Evolutionary conservation across 192 early-diverging fungal genomes (phyloP).

Genomic region (Coemansia javaensis): DNA sequence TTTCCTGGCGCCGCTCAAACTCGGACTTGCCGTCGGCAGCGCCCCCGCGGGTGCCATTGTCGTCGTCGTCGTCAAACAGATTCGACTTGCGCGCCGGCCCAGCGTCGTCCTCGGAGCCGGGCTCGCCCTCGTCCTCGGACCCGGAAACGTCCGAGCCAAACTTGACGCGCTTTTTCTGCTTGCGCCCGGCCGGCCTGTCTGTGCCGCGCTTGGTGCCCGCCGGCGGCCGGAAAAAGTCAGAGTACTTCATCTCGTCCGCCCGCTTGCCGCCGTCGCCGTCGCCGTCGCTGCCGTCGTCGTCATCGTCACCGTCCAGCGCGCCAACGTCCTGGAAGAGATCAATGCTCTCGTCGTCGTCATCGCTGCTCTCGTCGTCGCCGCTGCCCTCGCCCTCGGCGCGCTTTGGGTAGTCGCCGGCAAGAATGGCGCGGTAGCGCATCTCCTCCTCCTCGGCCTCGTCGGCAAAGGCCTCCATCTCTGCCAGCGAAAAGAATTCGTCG

Average conservation of each 20-base stretch:
- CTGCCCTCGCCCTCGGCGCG: conserved; percentile 50
- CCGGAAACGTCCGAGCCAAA: conserved; percentile 32
- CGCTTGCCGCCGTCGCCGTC: conserved; percentile 60
- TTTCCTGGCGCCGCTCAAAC: conserved; percentile 75
- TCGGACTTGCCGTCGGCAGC: conserved; percentile 53
- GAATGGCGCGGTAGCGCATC: conserved; percentile 50
- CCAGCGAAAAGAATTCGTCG: conserved; percentile 92
- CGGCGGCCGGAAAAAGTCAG: conserved; percentile 80
- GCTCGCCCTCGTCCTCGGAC: not conserved
- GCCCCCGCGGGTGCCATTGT: conserved; percentile 5
- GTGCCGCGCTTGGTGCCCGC: conserved; percentile 47
- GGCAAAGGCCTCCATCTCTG: conserved; percentile 84
- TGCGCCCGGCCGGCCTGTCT: conserved; percentile 34
- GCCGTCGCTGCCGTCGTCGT: conserved; percentile 59
- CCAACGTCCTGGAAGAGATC: conserved; percentile 52
- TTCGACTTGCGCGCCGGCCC: conserved; percentile 7
- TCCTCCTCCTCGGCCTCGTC: conserved; percentile 61
- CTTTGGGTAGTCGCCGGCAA: conserved; percentile 49
- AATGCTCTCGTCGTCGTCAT: conserved; percentile 59
- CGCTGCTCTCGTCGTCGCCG: conserved; percentile 52
- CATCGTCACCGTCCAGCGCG: conserved; percentile 59
- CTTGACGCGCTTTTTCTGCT: conserved; percentile 43
- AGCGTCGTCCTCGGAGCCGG: conserved; percentile 38
- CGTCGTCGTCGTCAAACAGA: conserved; percentile 22
- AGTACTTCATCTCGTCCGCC: conserved; percentile 69